Evolutionary conservation across 306 rosid species (phyloP).

Genomic region (Urtica urens): DNA sequence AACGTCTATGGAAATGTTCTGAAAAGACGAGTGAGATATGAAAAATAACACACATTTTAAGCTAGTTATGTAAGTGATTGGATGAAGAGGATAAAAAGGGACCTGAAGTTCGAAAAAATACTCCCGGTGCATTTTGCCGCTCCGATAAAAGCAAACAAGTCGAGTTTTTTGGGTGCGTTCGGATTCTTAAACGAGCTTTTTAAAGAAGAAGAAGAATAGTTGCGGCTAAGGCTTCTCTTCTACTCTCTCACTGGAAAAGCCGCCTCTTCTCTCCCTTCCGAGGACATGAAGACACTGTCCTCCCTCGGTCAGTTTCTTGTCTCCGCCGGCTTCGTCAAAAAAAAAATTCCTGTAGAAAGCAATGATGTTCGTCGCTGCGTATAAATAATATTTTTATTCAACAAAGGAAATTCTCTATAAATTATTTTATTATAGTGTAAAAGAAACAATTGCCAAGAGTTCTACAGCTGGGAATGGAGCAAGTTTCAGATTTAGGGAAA

Average conservation of each 20-base stretch:
- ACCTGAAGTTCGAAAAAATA: conserved; percentile 84
- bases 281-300: conserved; percentile 89
- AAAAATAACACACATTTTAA: background rate
- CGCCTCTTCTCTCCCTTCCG: conserved; percentile 86
- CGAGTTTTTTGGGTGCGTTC: conserved; percentile 70
- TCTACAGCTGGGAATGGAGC: background rate
- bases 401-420: background rate
- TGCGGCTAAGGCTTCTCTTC: conserved; percentile 57
- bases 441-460: background rate
- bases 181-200: conserved; percentile 76
- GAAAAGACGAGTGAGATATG: background rate
- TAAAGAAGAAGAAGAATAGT: conserved; percentile 37
- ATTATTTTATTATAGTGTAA: conserved; percentile 7
- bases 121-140: conserved; percentile 90
- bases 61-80: conserved; percentile 67
- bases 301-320: conserved; percentile 82
- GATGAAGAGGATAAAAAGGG: conserved; percentile 61
- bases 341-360: conserved; percentile 67
- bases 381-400: background rate
- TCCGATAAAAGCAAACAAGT: conserved; percentile 63
- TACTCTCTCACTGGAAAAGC: conserved; percentile 84
- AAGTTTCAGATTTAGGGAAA: background rate
- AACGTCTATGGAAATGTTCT: background rate
- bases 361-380: conserved; percentile 19
- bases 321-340: conserved; percentile 86